phyloP scores from a whole-genome alignment of 306 rosid genomes.

The Quercus wislizeni region DNA sequence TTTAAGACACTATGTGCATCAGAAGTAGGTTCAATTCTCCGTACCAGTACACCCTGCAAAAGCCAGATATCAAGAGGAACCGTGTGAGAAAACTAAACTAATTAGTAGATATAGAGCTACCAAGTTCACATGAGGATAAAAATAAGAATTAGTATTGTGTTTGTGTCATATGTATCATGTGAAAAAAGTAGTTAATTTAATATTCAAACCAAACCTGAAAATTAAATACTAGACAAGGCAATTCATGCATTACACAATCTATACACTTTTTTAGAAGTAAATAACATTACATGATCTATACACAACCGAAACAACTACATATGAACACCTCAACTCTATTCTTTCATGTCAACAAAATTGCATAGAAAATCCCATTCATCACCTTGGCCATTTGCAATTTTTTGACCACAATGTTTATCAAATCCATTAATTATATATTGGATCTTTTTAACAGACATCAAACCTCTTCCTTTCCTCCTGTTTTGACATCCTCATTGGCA shows the following conservation, averaged over 20 bases:
- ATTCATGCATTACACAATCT: background rate
- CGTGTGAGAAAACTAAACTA: conserved; percentile 7
- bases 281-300: background rate
- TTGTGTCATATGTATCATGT: background rate
- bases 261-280: background rate
- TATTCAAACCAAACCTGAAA: background rate
- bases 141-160: background rate
- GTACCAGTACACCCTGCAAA: conserved; percentile 87
- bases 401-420: too few relatives aligned
- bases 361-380: too few relatives aligned
- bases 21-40: conserved; percentile 90
- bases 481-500: too few relatives aligned
- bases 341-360: too few relatives aligned
- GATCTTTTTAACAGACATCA: too few relatives aligned
- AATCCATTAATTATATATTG: too few relatives aligned
- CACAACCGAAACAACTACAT: too few relatives aligned
- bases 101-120: conserved; percentile 9
- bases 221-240: background rate
- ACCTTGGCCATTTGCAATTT: too few relatives aligned
- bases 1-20: conserved; percentile 82
- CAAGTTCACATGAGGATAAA: background rate
- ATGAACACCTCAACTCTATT: too few relatives aligned
- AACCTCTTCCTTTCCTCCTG: too few relatives aligned
- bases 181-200: background rate
- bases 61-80: conserved; percentile 17